These are phyloP conservation scores for Phytophthora pistaciae DNA, from an alignment of 352 stramenopile genomes.

Conservation along the genomic window DNA sequence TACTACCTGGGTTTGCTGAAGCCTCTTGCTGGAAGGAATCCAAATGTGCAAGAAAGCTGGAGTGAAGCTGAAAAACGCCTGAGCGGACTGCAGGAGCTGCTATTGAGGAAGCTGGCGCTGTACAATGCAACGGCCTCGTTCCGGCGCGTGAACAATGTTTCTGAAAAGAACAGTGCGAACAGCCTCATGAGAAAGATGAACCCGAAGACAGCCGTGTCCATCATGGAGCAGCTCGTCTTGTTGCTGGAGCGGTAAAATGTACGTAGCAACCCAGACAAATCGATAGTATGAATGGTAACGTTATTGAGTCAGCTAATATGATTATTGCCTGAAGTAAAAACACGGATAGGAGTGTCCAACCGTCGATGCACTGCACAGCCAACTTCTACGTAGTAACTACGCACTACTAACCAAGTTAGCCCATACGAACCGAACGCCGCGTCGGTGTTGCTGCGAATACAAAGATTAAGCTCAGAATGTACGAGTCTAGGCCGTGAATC, in stretches of 20 bases:
- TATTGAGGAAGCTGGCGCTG: conserved; percentile 69
- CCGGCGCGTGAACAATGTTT: conserved; percentile 28
- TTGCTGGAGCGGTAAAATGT: conserved; percentile 41
- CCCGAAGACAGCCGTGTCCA: conserved; percentile 64
- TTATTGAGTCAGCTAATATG: not conserved
- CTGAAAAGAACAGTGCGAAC: conserved; percentile 34
- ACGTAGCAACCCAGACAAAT: not conserved
- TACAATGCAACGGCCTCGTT: conserved; percentile 55
- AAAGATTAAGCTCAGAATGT: not conserved
- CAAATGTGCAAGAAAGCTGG: conserved; percentile 47
- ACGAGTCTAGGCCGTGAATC: not conserved
- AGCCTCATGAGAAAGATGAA: conserved; percentile 77
- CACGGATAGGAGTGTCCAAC: no score
- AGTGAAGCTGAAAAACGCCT: conserved; percentile 65
- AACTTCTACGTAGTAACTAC: no score
- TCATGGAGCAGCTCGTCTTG: conserved; percentile 61
- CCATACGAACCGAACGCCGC: not conserved
- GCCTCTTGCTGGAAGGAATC: conserved; percentile 28
- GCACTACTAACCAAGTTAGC: not conserved
- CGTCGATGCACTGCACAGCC: no score
- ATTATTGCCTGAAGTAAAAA: not conserved
- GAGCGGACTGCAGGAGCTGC: conserved; percentile 53
- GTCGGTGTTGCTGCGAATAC: not conserved
- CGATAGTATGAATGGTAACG: not conserved
- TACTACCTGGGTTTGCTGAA: conserved; percentile 61